A percentile compares a stretch with the other conserved stretches of the same genome.
Conservation (phyloP, 2,329 filamentous ascomycete genomes). For the Pseudogymnoascus sp. region DNA sequence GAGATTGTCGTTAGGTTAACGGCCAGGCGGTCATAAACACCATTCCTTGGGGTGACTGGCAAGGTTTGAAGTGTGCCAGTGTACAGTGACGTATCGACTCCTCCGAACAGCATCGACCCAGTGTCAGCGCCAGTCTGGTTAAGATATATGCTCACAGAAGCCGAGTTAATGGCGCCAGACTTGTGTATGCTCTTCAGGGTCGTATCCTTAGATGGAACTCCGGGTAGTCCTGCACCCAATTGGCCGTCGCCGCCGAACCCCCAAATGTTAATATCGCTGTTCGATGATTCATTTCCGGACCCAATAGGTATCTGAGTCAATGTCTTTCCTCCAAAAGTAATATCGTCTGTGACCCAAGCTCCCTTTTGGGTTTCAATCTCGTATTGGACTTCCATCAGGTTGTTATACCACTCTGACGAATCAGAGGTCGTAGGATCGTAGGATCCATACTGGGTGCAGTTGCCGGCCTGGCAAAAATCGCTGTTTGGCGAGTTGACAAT, state of each 20-base stretch:
- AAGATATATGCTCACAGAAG: conserved; percentile 67
- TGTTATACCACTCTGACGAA: not conserved
- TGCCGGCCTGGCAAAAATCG: not conserved
- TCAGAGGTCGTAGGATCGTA: not conserved
- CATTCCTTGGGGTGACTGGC: conserved; percentile 51
- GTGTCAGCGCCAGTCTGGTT: conserved; percentile 61
- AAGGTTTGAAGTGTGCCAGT: conserved; percentile 56
- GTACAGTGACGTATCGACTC: conserved; percentile 62
- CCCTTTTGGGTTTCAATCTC: conserved; percentile 36
- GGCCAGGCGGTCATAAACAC: conserved; percentile 54
- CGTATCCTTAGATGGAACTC: conserved; percentile 55
- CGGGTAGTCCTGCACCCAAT: conserved; percentile 43
- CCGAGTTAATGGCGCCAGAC: conserved; percentile 56
- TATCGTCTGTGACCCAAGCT: conserved; percentile 71
- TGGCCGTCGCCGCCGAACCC: conserved; percentile 73
- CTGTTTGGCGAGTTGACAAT: conserved; percentile 1
- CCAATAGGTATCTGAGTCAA: conserved; percentile 61
- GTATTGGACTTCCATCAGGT: not conserved
- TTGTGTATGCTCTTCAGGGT: conserved; percentile 58
- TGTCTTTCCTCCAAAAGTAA: conserved; percentile 50
- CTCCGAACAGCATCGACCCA: conserved; percentile 68
- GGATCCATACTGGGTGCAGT: not conserved
- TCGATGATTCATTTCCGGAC: conserved; percentile 56
- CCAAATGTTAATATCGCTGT: conserved; percentile 81
- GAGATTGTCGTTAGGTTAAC: conserved; percentile 60